Conservation (phyloP, 225 moss, liverwort and hornwort species). For the Bryoerythrophyllum caledonicum region DNA sequence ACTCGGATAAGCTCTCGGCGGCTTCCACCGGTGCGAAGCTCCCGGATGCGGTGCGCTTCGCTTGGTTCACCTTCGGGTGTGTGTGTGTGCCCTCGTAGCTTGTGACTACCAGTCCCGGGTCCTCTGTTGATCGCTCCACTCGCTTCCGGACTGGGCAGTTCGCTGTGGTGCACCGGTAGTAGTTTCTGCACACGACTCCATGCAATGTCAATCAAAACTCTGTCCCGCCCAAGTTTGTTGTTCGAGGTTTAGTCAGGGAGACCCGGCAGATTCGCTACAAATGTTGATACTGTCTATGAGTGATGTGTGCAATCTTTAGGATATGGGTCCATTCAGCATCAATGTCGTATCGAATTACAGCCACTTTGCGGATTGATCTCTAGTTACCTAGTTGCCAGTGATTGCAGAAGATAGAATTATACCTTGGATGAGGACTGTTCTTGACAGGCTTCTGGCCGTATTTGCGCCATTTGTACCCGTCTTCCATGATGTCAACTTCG, state of each 20-base stretch:
- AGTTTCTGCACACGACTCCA: slow-evolving; percentile 41
- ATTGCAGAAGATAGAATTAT: background rate
- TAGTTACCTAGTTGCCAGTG: background rate
- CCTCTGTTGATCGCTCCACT: slow-evolving; percentile 50
- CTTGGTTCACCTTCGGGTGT: slow-evolving; percentile 44
- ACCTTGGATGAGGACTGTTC: slow-evolving; percentile 64
- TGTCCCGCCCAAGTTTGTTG: background rate
- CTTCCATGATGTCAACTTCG: slow-evolving; percentile 55
- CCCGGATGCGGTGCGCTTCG: slow-evolving; percentile 26
- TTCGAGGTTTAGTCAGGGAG: no score
- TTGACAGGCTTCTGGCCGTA: slow-evolving; percentile 66
- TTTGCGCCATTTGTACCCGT: slow-evolving; percentile 66
- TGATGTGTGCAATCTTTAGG: no score
- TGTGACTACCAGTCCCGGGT: slow-evolving; percentile 47
- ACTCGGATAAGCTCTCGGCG: slow-evolving; percentile 35
- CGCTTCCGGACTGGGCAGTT: slow-evolving; percentile 60
- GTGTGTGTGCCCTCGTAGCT: slow-evolving; percentile 60
- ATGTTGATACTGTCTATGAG: no score
- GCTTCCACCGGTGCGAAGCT: slow-evolving; percentile 21
- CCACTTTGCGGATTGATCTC: no score
- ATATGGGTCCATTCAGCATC: no score
- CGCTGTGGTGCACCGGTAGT: slow-evolving; percentile 53
- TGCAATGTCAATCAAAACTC: background rate
- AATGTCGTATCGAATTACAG: no score
- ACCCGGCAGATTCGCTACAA: no score